Base-by-base conservation (phyloP, 2,329 filamentous ascomycete genomes). In the Esteya vermicola region DNA sequence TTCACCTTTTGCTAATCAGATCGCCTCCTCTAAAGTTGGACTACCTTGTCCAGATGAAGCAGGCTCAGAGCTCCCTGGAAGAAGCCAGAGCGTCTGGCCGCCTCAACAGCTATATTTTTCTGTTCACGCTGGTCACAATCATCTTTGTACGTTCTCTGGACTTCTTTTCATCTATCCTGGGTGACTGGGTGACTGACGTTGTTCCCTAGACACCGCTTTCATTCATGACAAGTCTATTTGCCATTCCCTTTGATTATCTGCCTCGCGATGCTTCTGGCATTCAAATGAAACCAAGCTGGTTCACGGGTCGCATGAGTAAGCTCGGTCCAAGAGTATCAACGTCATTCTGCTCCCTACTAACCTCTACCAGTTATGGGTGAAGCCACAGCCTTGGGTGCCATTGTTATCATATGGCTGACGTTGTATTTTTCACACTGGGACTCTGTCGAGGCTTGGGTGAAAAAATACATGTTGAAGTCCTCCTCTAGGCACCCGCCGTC, bases 171-270 rank as follows among this genome's bases (percentile, higher is more conserved):
- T 6, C 10, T 12, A 31, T 19, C 19, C 23, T 16, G 13, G n/a
- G 23, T 36, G 3, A 22, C 14, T 16, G 19, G 14, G 6, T 9
- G 14, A n/a, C n/a, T n/a, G n/a, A n/a, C 23, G 16, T 4, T 3
- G 9, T 27, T 14, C 2, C 7, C 6, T 22, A 35, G 38, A 40
- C 38, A 2, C 38, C 38, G 9, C 12, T 40, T 4, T 35, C 38
- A 1, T 40, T 40, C 13, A 21, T 40, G 23, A 40, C 38, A 6
- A 40, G 38, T 20, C 32, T 40, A 9, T 40, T 40, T 9, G 25
- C 38, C 6, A 34, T 40, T 6, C 32, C 32, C 4, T 30, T 40
- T 14, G 32, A 34, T 14, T 30, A 18, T 16, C 23, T 34, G 12
- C n/a, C 9, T 6, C 16, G 21, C 9, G 16, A 22, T 10, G 10